Evolutionary conservation across 768 basidiomycete species (phyloP), one percentile per base, ranked within the genome.

Genomic region (Boletus vermiculosoides): DNA sequence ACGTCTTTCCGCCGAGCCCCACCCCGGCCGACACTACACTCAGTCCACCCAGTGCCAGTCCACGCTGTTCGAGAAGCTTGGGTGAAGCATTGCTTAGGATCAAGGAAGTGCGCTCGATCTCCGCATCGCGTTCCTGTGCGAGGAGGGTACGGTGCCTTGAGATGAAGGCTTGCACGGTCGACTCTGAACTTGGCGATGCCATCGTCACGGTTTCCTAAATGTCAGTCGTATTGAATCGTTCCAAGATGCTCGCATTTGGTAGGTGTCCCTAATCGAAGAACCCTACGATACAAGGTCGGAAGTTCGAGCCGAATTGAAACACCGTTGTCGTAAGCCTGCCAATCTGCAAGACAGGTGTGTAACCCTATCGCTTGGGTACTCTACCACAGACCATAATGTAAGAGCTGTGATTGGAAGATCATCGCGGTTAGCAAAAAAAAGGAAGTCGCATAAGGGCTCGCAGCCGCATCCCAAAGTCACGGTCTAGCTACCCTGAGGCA

Each of bases 1-100:
- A 96, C 94, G 86, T 94, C 77, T 94, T 95, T 28, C 94, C 95
- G 28, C 94, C 95, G 5, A 98, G 80, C 3, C 95, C 96, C 18
- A 97, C 80, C 50, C 82, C 85, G n/a, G 94, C 78, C 25, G 80
- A 78, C 1, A 82, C 78, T 2, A 92, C 74, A 2, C 90, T 85
- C 5, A 98, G 77, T 45, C 87, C 87, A 30, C 81, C 82, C 1
- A 97, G 70, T 0, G 92, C 87, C 11, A 98, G 77, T 4, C 95
- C 95, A 55, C 88, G 87, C 61, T 90, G 86, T 70, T 96, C 93
- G n/a, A 98, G 79, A 10, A 94, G 76, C 61, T 86, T 90, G 1
- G 88, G 87, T 2, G 87, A 83, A 65, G 92, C 94, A 55, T 92
- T 91, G 10, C 90, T 86, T 20, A 94, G 77, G 34, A 96, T 74